Evolutionary conservation across 768 basidiomycete genomes (phyloP).

Genomic region (Suillus hirtellus): DNA sequence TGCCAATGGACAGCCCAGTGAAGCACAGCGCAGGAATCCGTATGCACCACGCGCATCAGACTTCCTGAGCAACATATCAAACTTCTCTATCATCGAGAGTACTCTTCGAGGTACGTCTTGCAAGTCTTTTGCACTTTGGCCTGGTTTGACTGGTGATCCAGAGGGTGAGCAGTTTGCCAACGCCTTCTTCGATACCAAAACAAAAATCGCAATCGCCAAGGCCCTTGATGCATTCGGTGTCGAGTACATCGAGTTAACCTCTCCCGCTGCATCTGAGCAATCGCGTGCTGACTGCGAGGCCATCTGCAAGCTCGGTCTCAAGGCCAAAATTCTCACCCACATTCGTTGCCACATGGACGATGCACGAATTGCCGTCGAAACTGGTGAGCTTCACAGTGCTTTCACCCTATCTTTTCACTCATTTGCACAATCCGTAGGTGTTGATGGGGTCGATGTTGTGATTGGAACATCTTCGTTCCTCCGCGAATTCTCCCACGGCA

Average conservation of each 20-base stretch:
- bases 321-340: constrained; percentile 96
- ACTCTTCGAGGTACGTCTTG: constrained; percentile 79
- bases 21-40: constrained; percentile 60
- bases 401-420: neutral
- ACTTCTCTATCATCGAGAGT: constrained; percentile 96
- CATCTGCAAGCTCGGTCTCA: constrained; percentile 98
- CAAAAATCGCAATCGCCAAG: constrained; percentile 98
- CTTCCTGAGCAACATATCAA: constrained; percentile 88
- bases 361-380: constrained; percentile 96
- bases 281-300: constrained; percentile 93
- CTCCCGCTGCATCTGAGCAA: constrained; percentile 96
- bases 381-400: constrained; percentile 53
- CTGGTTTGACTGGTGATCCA: constrained; percentile 32
- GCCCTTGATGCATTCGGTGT: constrained; percentile 98
- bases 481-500: constrained; percentile 98
- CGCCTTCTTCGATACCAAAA: constrained; percentile 99
- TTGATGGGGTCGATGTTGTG: constrained; percentile 98
- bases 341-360: constrained; percentile 99
- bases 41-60: constrained; percentile 92
- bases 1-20: constrained; percentile 32
- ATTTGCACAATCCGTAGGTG: constrained; percentile 52
- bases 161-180: constrained; percentile 99
- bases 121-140: neutral
- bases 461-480: constrained; percentile 99
- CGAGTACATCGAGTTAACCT: constrained; percentile 99